Conservation (phyloP, 345 rosid species). For the Boechera stricta region DNA sequence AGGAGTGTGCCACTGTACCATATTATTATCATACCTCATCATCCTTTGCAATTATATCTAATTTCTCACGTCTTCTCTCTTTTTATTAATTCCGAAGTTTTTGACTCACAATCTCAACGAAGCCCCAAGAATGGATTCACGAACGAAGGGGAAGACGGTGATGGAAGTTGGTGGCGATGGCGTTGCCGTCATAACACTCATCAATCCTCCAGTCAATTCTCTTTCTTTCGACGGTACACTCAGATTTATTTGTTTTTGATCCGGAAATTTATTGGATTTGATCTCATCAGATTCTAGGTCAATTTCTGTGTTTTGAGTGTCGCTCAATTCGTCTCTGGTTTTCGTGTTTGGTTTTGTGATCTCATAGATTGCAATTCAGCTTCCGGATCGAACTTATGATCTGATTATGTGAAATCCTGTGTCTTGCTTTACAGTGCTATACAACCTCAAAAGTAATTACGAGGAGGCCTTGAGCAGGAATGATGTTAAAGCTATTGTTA, state of each 20-base stretch:
- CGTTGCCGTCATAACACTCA: slow-evolving; percentile 84
- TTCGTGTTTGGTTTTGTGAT: neutral
- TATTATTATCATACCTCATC: slow-evolving; percentile 18
- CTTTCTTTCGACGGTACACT: slow-evolving; percentile 77
- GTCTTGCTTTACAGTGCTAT: slow-evolving; percentile 55
- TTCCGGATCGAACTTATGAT: slow-evolving; percentile 17
- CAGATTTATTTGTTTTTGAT: neutral
- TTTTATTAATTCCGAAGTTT: neutral
- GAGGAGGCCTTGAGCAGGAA: slow-evolving; percentile 78
- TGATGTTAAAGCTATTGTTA: slow-evolving; percentile 95
- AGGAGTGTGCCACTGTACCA: slow-evolving; percentile 42
- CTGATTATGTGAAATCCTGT: slow-evolving; percentile 25
- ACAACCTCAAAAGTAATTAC: slow-evolving; percentile 74
- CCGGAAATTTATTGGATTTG: neutral
- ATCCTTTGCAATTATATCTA: neutral
- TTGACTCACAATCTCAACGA: slow-evolving; percentile 36
- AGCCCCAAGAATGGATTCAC: slow-evolving; percentile 46
- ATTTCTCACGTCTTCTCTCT: slow-evolving; percentile 7
- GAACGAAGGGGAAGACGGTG: slow-evolving; percentile 61
- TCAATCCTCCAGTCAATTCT: slow-evolving; percentile 92
- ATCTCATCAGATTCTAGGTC: slow-evolving; percentile 8
- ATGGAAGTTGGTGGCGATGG: slow-evolving; percentile 88
- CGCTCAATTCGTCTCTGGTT: neutral
- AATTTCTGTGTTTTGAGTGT: slow-evolving; percentile 14
- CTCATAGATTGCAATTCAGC: slow-evolving; percentile 7